Conservation (phyloP, 1,139 yeast species). For the Magnusiomyces tetraspermus region DNA sequence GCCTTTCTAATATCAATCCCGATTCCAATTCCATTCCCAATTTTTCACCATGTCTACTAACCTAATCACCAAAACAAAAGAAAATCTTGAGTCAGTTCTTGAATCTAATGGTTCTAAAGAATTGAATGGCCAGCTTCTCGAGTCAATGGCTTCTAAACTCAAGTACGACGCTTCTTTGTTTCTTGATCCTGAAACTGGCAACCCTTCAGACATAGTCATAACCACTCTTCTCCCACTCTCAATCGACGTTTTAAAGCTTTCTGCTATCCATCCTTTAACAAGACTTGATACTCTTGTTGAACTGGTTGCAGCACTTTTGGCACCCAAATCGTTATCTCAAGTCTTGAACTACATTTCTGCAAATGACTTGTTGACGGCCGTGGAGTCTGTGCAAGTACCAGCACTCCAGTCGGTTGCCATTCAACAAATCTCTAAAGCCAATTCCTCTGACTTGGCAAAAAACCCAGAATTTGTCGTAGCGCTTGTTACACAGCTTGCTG, state of each 20-base stretch:
- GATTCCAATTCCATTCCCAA: too few species aligned
- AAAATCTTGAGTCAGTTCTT: background rate
- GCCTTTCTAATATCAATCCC: too few species aligned
- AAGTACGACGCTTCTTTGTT: conserved; percentile 16
- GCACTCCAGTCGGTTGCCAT: conserved; percentile 20
- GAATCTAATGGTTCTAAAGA: background rate
- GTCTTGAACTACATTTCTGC: conserved; percentile 17
- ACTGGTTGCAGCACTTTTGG: conserved; percentile 19
- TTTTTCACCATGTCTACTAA: too few species aligned
- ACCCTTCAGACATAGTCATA: conserved; percentile 10
- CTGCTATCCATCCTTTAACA: conserved; percentile 12
- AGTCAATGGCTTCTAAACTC: conserved; percentile 16
- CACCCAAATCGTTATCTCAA: conserved; percentile 19
- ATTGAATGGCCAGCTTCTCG: conserved; percentile 15
- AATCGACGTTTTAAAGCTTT: conserved; percentile 15
- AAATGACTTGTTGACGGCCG: conserved; percentile 19
- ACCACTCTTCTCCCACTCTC: conserved; percentile 17
- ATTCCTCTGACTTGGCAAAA: conserved; percentile 20
- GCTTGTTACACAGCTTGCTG: conserved; percentile 16
- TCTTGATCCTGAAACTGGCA: conserved; percentile 11
- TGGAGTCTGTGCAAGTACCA: conserved; percentile 17
- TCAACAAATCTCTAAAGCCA: conserved; percentile 17
- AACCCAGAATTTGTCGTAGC: conserved; percentile 19
- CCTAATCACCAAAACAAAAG: background rate
- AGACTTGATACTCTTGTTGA: conserved; percentile 17